A percentile compares a stretch with the other conserved stretches of the same genome.
These are phyloP conservation scores for Cucurbita moschata DNA, from an alignment of 306 rosid genomes.

Conservation along the genomic window DNA sequence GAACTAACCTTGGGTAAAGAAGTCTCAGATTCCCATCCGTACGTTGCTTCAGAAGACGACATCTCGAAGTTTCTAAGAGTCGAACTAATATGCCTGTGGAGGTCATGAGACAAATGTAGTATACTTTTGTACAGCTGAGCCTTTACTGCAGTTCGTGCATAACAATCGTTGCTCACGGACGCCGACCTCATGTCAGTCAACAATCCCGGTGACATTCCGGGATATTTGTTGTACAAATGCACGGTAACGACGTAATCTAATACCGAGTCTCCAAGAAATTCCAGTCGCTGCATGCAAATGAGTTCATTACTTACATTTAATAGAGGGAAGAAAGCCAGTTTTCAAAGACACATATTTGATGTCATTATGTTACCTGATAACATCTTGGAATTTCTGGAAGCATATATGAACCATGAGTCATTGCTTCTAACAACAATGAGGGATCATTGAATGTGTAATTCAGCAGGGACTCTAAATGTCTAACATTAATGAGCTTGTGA, in stretches of 20 bases:
- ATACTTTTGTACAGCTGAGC: conserved; percentile 46
- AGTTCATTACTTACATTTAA: neutral
- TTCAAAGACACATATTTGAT: neutral
- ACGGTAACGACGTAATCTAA: conserved; percentile 53
- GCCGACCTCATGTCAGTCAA: conserved; percentile 78
- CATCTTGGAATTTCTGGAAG: conserved; percentile 68
- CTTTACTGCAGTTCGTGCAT: conserved; percentile 49
- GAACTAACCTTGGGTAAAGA: conserved; percentile 62
- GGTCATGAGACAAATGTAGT: conserved; percentile 37
- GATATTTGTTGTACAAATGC: conserved; percentile 42
- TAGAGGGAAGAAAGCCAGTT: neutral
- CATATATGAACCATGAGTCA: conserved; percentile 92
- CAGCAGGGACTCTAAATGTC: conserved; percentile 29
- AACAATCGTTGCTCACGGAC: conserved; percentile 60
- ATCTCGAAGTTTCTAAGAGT: conserved; percentile 17
- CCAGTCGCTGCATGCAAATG: conserved; percentile 45
- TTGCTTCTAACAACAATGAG: conserved; percentile 63
- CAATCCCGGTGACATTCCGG: conserved; percentile 47
- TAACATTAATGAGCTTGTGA: conserved; percentile 31
- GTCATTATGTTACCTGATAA: conserved; percentile 47
- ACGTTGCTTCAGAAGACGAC: conserved; percentile 26
- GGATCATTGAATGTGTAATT: conserved; percentile 46
- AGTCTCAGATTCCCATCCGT: conserved; percentile 57
- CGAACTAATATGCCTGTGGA: conserved; percentile 32
- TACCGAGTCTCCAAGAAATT: conserved; percentile 66